Conservation (phyloP, 1,139 yeast species). For the Sugiyamaella xylanicola region DNA sequence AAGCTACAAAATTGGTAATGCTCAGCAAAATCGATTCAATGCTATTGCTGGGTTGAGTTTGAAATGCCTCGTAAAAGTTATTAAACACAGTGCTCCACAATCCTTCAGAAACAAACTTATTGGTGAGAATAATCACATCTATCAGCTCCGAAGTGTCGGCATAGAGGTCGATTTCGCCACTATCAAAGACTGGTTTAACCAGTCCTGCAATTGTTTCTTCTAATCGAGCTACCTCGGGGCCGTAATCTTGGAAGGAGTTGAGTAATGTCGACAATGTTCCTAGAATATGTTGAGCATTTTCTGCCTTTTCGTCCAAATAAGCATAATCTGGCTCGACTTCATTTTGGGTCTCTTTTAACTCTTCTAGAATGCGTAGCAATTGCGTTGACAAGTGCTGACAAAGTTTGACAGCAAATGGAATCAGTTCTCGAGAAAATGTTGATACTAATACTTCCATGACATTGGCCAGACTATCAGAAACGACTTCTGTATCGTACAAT, state of each 20-base stretch:
- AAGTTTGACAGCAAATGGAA: conserved; percentile 23
- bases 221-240: conserved; percentile 10
- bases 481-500: conserved; percentile 21
- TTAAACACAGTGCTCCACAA: conserved; percentile 15
- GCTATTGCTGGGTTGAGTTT: conserved; percentile 4
- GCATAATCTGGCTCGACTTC: conserved; percentile 13
- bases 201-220: conserved; percentile 17
- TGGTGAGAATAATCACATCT: conserved; percentile 15
- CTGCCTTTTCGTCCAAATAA: conserved; percentile 20
- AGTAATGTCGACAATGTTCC: conserved; percentile 23
- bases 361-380: conserved; percentile 18
- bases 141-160: conserved; percentile 15
- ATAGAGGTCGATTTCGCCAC: conserved; percentile 21
- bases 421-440: conserved; percentile 20
- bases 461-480: conserved; percentile 22
- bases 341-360: conserved; percentile 14
- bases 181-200: conserved; percentile 16
- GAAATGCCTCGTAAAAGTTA: conserved; percentile 8
- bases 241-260: conserved; percentile 17
- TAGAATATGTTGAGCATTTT: conserved; percentile 21
- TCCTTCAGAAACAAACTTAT: conserved; percentile 10
- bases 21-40: conserved; percentile 20
- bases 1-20: conserved; percentile 18
- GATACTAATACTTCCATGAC: conserved; percentile 24
- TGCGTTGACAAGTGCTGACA: conserved; percentile 21